Evolutionary conservation across 2,329 filamentous ascomycete genomes (phyloP), one percentile per base, ranked within the genome.

Genomic region (Didymella glomerata): DNA sequence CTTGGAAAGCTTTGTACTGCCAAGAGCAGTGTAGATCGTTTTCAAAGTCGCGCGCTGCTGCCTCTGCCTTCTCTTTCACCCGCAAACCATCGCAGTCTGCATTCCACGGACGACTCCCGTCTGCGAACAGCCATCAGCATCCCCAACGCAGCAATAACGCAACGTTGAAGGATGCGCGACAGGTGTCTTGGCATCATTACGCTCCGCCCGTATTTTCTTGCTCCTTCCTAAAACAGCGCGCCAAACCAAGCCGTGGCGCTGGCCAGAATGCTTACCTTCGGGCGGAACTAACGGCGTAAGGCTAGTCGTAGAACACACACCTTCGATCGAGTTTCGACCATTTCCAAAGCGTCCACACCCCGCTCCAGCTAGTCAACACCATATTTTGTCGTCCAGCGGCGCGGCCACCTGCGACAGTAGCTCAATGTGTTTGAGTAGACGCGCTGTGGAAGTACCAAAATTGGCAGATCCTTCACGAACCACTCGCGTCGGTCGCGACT

Each of bases 111-210:
- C n/a, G 0, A 9, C n/a, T 16, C 16, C 10, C 22, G 42, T 28
- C 46, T 47, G 56, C 40, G 34, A 54, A 47, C 41, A 32, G 41
- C 10, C 46, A 47, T 50, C 46, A 28, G 32, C 32, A 20, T n/a
- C 18, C 47, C 8, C 40, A 27, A 16, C 30, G 16, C 14, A 30
- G 27, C 46, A 47, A 42, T 36, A 40, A 20, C 8, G 25, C 32
- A 47, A 50, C 41, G 16, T 24, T 34, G 46, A 30, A 59, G 56
- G 50, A 59, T 59, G 50, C 20, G 20, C 32, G 27, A 32, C 38
- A 54, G 20, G 2, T 28, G 9, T 54, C 56, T 59, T 59, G 56
- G 56, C 56, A 25, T 59, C 54, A 59, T 59, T 50, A 59, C 56
- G 41, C 41, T 59, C 56, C 51, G 47, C 50, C 34, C 56, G 56